A percentile compares a stretch with the other conserved stretches of the same genome.
phyloP scores from a whole-genome alignment of 2,329 filamentous ascomycete species.

The Colletotrichum gigasporum region DNA sequence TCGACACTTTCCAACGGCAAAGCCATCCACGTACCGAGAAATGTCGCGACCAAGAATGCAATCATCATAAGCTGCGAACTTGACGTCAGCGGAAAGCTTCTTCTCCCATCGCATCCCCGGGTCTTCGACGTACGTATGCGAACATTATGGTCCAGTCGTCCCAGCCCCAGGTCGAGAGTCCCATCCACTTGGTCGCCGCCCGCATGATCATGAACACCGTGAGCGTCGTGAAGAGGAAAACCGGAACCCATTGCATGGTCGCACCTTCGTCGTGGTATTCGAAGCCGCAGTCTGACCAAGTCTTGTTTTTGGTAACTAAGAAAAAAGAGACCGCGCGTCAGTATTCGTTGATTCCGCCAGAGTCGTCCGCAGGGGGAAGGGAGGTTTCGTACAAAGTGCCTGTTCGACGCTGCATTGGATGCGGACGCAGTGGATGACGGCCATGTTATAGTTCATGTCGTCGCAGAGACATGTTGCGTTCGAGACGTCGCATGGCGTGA shows the following conservation, averaged over 20 bases:
- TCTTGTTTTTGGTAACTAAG: conserved; percentile 18
- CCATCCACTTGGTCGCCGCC: not conserved
- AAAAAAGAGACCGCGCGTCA: not conserved
- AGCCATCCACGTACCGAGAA: not conserved
- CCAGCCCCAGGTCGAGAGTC: conserved; percentile 13
- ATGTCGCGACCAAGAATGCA: conserved; percentile 9
- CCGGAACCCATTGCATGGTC: not conserved
- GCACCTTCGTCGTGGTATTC: conserved; percentile 5
- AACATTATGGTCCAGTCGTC: conserved; percentile 24
- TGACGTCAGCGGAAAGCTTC: too few species aligned
- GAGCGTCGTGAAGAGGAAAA: not conserved
- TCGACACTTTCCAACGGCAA: not conserved
- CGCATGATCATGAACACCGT: conserved; percentile 1
- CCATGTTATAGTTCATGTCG: conserved; percentile 27
- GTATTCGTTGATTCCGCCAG: not conserved
- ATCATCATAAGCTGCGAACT: conserved; percentile 9
- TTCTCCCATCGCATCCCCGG: not conserved
- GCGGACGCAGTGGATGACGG: conserved; percentile 21
- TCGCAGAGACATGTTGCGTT: conserved; percentile 20
- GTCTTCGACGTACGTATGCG: not conserved
- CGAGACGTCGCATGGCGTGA: conserved; percentile 6
- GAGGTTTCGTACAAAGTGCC: not conserved
- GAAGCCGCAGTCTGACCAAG: conserved; percentile 18
- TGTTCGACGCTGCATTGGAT: conserved; percentile 23
- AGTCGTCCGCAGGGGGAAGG: not conserved